Evolutionary conservation across 2,329 filamentous ascomycete species (phyloP), one percentile per base, ranked within the genome.

Genomic region (Colletotrichum melonis): DNA sequence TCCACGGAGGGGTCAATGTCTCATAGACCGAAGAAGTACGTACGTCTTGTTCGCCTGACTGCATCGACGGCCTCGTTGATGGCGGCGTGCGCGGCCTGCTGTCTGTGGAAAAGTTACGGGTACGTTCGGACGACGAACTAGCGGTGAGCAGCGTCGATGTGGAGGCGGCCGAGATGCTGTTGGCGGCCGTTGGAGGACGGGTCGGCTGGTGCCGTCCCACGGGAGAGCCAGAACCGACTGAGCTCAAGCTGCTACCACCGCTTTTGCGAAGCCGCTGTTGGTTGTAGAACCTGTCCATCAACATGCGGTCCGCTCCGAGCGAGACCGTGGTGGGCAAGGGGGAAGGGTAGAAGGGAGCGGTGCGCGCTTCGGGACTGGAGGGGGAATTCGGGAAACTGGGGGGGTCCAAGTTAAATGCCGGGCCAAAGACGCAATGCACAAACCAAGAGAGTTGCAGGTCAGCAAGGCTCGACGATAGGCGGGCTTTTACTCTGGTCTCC

Each of bases 81-180:
- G 73, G 69, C 60, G 73, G 64, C 63, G 73, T 74, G 46, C 35
- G 68, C 16, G 73, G 65, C 49, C 60, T 60, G 24, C 59, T 70
- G 22, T 60, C 68, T 28, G 30, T 67, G 19, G 73, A 74, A 16
- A 42, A 55, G 67, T 65, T 75, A 35, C 68, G 72, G 55, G 72
- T 66, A 59, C 46, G 68, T n/a, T 66, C 73, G 6, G 75, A 73
- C 9, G 75, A 73, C 19, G 72, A 76, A 72, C 71, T 74, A 71
- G 75, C 73, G 68, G 75, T 74, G 75, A 75, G 73, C 28, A 60
- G 32, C 67, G 71, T 71, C 56, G 71, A 73, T 28, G 71, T 65
- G 62, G 70, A 72, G 38, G 70, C 26, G 59, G 67, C 70, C 54
- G 70, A 72, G 70, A 72, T 35, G 70, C 70, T 72, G 66, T 69